Evolutionary conservation across 345 rosid species (phyloP).

Genomic region (Eucalyptus decipiens): DNA sequence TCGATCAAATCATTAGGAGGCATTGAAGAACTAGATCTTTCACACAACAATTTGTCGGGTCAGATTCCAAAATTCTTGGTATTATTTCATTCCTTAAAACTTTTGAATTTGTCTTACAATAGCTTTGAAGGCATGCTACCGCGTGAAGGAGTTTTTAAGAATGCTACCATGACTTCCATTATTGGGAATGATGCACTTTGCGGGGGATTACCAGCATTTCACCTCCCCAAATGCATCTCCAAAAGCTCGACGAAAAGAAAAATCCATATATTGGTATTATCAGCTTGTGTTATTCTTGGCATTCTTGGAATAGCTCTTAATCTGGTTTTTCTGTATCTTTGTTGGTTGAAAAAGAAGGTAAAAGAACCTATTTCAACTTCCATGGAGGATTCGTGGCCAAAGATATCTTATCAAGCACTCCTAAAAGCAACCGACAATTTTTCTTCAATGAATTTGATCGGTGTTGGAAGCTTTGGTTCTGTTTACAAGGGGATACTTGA

Average conservation of each 20-base stretch:
- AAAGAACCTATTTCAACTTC: background rate
- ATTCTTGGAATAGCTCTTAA: background rate
- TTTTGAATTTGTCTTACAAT: background rate
- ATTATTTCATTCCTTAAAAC: background rate
- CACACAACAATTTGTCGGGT: background rate
- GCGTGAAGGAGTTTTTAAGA: rapidly evolving
- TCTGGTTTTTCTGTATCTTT: rapidly evolving
- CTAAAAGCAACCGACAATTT: too few species aligned
- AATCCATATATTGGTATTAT: background rate
- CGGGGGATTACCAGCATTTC: background rate
- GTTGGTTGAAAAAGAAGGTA: background rate
- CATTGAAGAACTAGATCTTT: background rate
- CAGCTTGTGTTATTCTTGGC: background rate
- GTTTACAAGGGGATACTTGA: too few species aligned
- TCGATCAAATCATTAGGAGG: rapidly evolving
- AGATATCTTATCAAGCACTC: background rate
- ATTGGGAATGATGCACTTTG: rapidly evolving
- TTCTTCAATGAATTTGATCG: too few species aligned
- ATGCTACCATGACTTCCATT: background rate
- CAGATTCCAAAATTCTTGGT: rapidly evolving
- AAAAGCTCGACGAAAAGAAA: background rate
- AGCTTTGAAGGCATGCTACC: background rate
- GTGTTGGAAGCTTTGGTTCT: too few species aligned
- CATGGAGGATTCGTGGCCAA: background rate
- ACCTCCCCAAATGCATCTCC: background rate